Evolutionary conservation across 106 monocot genomes (phyloP), one percentile per base, ranked within the genome.

Genomic region (Acanthochlamys bracteata): DNA sequence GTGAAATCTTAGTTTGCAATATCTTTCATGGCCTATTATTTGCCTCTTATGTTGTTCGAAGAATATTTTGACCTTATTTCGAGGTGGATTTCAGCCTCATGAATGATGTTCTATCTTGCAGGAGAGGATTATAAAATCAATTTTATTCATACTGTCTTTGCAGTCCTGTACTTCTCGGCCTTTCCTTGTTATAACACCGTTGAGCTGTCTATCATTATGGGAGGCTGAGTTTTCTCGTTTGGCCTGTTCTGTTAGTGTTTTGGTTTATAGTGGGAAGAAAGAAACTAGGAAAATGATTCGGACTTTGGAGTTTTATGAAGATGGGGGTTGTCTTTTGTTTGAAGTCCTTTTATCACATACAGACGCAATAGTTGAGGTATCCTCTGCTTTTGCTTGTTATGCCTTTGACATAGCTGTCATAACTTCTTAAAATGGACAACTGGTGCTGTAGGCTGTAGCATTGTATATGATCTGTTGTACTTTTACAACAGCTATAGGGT

Each of bases 271-370:
- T 60, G 88, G 84, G 15, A 66, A 25, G 41, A 84, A 81, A 75
- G 56, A 75, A 45, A 62, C 69, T 23, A 77, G 88, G 26, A 80
- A 75, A 70, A 62, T 75, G 61, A 78, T 88, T 61, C 77, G 25
- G 43, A 69, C 59, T 64, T 11, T 77, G n/a, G 88, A 88, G 60
- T 88, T 88, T 67, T 84, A 84, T 46, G 66, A 75, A 20, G 77
- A 84, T 64, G 43, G 78, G 56, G 83, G 88, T 75, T 78, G 69
- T 24, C 25, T 84, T 61, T 78, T 84, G 80, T 81, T 88, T 69
- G 77, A 84, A 73, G 88, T 88, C 60, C 80, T 88, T 61, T 25
- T 88, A 52, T 77, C 88, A 55, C 78, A 77, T 66, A 71, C 77
- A 62, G 75, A 84, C 52, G 77, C 72, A 23, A 47, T 88, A 24